Conservation (phyloP, 2,329 filamentous ascomycete species). For the Sordariomycetes sp. region DNA sequence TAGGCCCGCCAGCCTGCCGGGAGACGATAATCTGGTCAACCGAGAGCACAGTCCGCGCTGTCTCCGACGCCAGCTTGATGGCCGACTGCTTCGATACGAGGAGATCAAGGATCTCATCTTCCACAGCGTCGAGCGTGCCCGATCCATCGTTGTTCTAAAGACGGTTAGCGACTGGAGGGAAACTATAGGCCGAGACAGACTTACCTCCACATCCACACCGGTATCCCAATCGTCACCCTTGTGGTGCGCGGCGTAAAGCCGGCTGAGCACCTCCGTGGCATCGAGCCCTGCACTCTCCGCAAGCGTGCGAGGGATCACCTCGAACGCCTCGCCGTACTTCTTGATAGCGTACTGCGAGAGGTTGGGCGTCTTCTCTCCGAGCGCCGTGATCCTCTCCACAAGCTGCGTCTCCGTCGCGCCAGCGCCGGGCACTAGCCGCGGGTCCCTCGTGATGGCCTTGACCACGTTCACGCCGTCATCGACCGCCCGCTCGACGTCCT, state of each 20-base stretch:
- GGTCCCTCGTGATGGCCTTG: slow-evolving; percentile 93
- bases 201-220: slow-evolving; percentile 85
- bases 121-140: slow-evolving; percentile 75
- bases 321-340: slow-evolving; percentile 95
- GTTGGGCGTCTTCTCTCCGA: slow-evolving; percentile 86
- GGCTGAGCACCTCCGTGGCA: slow-evolving; percentile 90
- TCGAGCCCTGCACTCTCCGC: slow-evolving; percentile 94
- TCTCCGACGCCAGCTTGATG: slow-evolving; percentile 92
- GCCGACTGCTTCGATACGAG: slow-evolving; percentile 92
- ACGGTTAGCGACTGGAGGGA: neutral
- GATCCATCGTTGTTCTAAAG: slow-evolving; percentile 61
- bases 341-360: slow-evolving; percentile 93
- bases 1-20: slow-evolving; percentile 91
- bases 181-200: slow-evolving; percentile 14
- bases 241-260: slow-evolving; percentile 86
- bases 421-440: slow-evolving; percentile 83
- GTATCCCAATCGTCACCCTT: slow-evolving; percentile 78
- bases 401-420: slow-evolving; percentile 92
- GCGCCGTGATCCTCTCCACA: slow-evolving; percentile 80
- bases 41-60: slow-evolving; percentile 83
- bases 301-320: slow-evolving; percentile 87
- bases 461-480: slow-evolving; percentile 98
- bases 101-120: slow-evolving; percentile 85
- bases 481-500: slow-evolving; percentile 92
- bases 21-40: slow-evolving; percentile 99